These are phyloP conservation scores for Sclerotinia sclerotiorum DNA, from an alignment of 2,329 filamentous ascomycete genomes.

Conservation along the genomic window DNA sequence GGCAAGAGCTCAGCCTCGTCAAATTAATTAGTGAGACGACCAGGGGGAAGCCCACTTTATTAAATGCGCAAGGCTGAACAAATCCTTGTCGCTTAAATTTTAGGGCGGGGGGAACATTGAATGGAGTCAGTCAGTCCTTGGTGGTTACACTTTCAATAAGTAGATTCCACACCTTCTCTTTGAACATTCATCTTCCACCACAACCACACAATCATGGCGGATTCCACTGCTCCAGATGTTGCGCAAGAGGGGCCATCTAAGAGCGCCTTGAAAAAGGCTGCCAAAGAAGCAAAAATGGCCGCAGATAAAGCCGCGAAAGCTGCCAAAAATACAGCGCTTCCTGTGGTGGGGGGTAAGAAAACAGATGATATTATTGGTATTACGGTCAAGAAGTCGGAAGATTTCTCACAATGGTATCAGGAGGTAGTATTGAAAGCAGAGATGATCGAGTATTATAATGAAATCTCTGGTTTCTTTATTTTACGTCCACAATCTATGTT, in stretches of 20 bases:
- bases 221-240: constrained; percentile 26
- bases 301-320: constrained; percentile 63
- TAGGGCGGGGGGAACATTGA: constrained; percentile 18
- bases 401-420: constrained; percentile 96
- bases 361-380: constrained; percentile 78
- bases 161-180: neutral
- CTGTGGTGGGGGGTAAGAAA: constrained; percentile 60
- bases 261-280: constrained; percentile 64
- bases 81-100: constrained; percentile 21
- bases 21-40: neutral
- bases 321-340: constrained; percentile 54
- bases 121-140: neutral
- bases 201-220: constrained; percentile 29
- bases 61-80: constrained; percentile 14
- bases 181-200: neutral
- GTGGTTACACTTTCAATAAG: neutral
- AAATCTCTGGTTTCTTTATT: constrained; percentile 97
- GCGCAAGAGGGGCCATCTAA: constrained; percentile 50
- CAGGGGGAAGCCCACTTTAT: neutral
- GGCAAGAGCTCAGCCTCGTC: constrained; percentile 19
- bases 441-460: constrained; percentile 91
- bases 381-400: constrained; percentile 77
- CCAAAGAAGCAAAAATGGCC: constrained; percentile 61
- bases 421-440: constrained; percentile 96
- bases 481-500: constrained; percentile 71